A percentile compares a stretch with the other conserved stretches of the same genome.
Conservation (phyloP, 306 rosid species). For the Vigna nakashimae region DNA sequence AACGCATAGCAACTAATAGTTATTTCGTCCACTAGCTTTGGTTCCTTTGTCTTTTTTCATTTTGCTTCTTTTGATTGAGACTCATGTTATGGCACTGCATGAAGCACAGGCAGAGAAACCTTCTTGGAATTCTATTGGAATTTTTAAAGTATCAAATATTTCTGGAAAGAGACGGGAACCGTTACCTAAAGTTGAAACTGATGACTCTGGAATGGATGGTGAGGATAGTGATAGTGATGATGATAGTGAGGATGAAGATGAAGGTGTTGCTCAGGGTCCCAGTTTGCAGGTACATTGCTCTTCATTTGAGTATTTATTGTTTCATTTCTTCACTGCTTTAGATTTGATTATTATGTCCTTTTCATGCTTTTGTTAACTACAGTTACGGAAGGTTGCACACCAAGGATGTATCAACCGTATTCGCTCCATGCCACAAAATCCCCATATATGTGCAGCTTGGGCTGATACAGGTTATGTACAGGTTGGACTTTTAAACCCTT, state of each 20-base stretch:
- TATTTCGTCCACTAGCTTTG: conserved; percentile 17
- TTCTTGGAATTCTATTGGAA: conserved; percentile 81
- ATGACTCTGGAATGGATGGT: conserved; percentile 68
- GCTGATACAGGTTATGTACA: conserved; percentile 82
- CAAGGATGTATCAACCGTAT: conserved; percentile 86
- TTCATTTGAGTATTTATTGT: conserved; percentile 22
- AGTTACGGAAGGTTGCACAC: conserved; percentile 86
- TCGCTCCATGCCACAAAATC: conserved; percentile 90
- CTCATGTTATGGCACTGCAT: conserved; percentile 39
- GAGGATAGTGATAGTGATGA: conserved; percentile 74
- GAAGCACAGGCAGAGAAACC: conserved; percentile 79
- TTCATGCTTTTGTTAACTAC: conserved; percentile 40
- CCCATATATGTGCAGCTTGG: conserved; percentile 95
- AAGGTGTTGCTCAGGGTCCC: conserved; percentile 57
- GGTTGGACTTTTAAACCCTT: conserved; percentile 56
- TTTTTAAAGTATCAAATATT: conserved; percentile 80
- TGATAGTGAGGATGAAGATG: conserved; percentile 71
- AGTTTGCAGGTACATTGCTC: conserved; percentile 68
- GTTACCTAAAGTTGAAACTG: conserved; percentile 63
- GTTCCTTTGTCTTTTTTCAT: conserved; percentile 28
- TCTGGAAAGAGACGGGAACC: conserved; percentile 84
- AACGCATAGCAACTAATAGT: not conserved
- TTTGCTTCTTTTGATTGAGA: not conserved
- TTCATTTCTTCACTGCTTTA: conserved; percentile 32
- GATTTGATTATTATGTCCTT: conserved; percentile 16